A percentile compares a stretch with the other conserved stretches of the same genome.
Evolutionary conservation across 2,329 filamentous ascomycete species (phyloP).

Genomic region (Xenosphaeropsis pyriputrescens): DNA sequence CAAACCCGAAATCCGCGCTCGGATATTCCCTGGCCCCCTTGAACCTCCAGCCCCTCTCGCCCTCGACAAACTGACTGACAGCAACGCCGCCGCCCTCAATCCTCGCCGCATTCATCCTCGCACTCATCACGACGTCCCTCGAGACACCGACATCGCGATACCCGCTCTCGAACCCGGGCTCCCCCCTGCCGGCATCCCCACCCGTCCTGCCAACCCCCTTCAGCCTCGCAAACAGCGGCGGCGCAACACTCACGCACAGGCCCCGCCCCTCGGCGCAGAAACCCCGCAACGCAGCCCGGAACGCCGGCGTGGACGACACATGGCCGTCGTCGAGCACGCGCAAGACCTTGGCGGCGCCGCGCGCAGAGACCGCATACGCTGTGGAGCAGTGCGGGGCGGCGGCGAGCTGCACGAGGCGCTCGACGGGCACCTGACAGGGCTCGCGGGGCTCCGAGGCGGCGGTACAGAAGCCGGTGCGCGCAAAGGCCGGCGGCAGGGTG

Average conservation of each 20-base stretch:
- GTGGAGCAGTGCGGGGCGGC: not conserved
- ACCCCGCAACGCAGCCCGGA: not conserved
- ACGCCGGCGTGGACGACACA: not conserved
- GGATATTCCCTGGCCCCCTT: not conserved
- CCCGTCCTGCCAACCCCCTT: not conserved
- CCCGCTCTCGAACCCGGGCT: not conserved
- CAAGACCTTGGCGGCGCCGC: not conserved
- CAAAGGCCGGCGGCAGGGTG: not conserved
- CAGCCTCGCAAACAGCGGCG: not conserved
- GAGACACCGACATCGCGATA: not conserved
- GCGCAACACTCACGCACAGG: not conserved
- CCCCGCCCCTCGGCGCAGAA: not conserved
- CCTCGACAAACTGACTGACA: not conserved
- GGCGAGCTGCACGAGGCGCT: not conserved
- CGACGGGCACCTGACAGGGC: not conserved
- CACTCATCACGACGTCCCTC: not conserved
- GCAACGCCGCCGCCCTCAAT: not conserved
- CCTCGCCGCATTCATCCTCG: not conserved
- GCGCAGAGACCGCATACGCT: not conserved
- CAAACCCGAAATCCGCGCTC: too few relatives aligned
- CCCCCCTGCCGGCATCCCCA: not conserved
- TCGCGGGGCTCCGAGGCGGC: not conserved
- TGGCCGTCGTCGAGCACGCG: not conserved
- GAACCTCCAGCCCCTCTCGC: not conserved
- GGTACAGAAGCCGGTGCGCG: not conserved